Conservation (phyloP, 1,284 basidiomycete species). For the Boletus semigastroideus region DNA sequence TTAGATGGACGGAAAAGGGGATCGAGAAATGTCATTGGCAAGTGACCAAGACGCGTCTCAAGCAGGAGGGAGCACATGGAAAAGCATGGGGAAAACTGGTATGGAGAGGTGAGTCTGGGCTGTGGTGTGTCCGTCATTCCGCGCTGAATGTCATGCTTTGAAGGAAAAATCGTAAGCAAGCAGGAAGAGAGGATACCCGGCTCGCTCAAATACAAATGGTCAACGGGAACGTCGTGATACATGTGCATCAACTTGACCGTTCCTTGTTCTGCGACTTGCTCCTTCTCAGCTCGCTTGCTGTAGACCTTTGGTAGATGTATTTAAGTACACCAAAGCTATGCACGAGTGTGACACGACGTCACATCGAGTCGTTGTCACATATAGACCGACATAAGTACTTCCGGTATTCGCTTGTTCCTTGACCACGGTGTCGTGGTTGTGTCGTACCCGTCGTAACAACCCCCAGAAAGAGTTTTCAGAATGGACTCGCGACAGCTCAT, state of each 20-base stretch:
- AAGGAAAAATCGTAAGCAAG: conserved; percentile 38
- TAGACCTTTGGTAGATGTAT: too few species aligned
- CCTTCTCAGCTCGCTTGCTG: not conserved
- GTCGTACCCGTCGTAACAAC: not conserved
- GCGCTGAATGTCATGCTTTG: conserved; percentile 8
- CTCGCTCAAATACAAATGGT: conserved; percentile 42
- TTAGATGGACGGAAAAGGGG: conserved; percentile 68
- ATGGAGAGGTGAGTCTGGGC: conserved; percentile 65
- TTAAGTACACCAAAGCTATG: too few species aligned
- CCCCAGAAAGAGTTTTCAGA: not conserved
- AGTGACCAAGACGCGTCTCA: conserved; percentile 66
- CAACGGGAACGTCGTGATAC: conserved; percentile 29
- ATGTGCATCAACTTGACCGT: conserved; percentile 1
- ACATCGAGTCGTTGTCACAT: conserved; percentile 17
- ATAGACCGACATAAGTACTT: not conserved
- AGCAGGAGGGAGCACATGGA: conserved; percentile 68
- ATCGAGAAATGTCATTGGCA: conserved; percentile 70
- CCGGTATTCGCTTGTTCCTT: not conserved
- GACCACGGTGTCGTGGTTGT: not conserved
- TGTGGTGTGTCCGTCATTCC: not conserved
- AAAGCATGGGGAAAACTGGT: conserved; percentile 75
- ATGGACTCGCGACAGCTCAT: conserved; percentile 67
- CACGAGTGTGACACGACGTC: conserved; percentile 4
- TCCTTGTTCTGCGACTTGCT: not conserved
- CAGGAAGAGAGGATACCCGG: conserved; percentile 38